Evolutionary conservation across 2,329 filamentous ascomycete species (phyloP).

Genomic region (Beauveria sp.): DNA sequence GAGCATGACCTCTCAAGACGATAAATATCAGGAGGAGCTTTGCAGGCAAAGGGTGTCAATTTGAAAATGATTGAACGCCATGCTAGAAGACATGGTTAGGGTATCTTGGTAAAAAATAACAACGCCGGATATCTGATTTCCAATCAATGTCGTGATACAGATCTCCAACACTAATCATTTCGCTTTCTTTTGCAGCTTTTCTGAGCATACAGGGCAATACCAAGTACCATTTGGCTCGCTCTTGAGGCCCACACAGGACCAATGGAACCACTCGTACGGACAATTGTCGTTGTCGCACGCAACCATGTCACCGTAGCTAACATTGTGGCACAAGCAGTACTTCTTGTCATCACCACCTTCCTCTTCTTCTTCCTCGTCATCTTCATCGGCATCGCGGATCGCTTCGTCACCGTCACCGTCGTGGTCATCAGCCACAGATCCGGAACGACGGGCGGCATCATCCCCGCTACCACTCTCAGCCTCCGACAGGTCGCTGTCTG

Average conservation of each 20-base stretch:
- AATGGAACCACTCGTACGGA: slow-evolving; percentile 83
- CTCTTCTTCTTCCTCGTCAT: slow-evolving; percentile 62
- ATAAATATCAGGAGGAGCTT: not conserved
- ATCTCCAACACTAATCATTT: not conserved
- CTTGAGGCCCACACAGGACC: slow-evolving; percentile 63
- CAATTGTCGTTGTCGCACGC: slow-evolving; percentile 80
- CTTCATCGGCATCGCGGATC: slow-evolving; percentile 47
- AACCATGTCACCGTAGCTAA: slow-evolving; percentile 83
- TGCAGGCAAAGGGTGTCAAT: not conserved
- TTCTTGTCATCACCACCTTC: slow-evolving; percentile 71
- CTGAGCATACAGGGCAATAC: slow-evolving; percentile 57
- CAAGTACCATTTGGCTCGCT: slow-evolving; percentile 60
- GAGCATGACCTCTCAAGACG: not conserved
- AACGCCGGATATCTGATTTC: not conserved
- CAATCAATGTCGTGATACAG: not conserved
- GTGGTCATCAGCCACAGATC: slow-evolving; percentile 27
- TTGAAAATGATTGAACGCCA: not conserved
- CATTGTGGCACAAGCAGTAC: slow-evolving; percentile 76
- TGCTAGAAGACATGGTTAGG: not conserved
- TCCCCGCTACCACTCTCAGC: slow-evolving; percentile 49
- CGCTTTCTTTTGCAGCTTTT: slow-evolving; percentile 39
- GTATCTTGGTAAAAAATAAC: not conserved
- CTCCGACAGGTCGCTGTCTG: slow-evolving; percentile 58
- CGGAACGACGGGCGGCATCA: slow-evolving; percentile 30
- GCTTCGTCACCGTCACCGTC: slow-evolving; percentile 43